Evolutionary conservation across 257 asterid genomes (phyloP), one percentile per base, ranked within the genome.

Genomic region (Cordia subcordata): DNA sequence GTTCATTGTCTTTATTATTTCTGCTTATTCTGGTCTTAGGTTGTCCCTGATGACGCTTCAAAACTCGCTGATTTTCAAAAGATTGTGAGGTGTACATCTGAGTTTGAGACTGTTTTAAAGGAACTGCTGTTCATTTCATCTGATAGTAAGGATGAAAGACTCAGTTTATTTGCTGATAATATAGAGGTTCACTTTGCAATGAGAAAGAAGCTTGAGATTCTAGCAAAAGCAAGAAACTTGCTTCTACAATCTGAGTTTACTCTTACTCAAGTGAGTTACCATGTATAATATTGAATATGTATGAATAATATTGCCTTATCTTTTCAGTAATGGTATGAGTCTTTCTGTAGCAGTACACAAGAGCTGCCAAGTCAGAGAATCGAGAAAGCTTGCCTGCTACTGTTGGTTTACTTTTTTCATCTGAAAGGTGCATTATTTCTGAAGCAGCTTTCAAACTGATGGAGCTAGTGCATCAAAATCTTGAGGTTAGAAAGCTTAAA

Each of bases 1-100:
- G n/a, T n/a, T n/a, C n/a, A n/a, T n/a, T n/a, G n/a, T n/a, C n/a
- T n/a, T 68, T 55, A 51, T 70, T 58, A 45, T 49, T 56, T 55
- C 40, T 53, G 50, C 54, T 60, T 22, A 62, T 71, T 69, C 58
- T 71, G 65, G 55, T 69, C 75, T 67, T 81, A 89, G 99, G 83
- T 80, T 62, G 95, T 89, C 49, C 99, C 99, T 4, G 94, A 83
- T 70, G 96, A 89, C 67, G 95, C 99, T 77, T 93, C 97, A 79
- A 89, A 85, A 81, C 87, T 93, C 66, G 81, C 81, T 5, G 96
- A 81, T 77, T 89, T 93, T 73, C 97, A 89, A 78, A 88, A 80
- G 77, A 77, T 83, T 58, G 81, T 88, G 54, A 80, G 83, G 75
- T 79, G 78, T 60, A 81, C 97, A 27, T 72, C 82, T 64, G 94